Evolutionary conservation across 768 basidiomycete genomes (phyloP), one percentile per base, ranked within the genome.

Genomic region (Rubroboletus satanas): DNA sequence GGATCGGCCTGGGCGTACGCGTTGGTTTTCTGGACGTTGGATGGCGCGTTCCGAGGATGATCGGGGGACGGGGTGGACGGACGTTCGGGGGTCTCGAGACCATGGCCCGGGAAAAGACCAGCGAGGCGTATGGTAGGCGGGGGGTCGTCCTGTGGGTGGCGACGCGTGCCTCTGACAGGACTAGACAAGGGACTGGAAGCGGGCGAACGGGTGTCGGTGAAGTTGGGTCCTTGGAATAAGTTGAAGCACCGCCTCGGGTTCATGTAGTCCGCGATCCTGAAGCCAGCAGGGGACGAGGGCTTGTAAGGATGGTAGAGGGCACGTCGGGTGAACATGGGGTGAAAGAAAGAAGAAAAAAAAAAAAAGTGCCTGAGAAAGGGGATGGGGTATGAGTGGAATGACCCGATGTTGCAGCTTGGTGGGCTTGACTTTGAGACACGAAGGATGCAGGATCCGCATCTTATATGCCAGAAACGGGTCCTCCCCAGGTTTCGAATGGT

Each of bases 271-370:
- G 39, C 33, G 31, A 65, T 35, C 63, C 66, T 69, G 66, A 63
- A 26, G 12, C 69, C 66, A 59, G 71, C 62, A 67, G 68, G 60
- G n/a, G 62, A 36, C 17, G 32, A 29, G 21, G 50, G 31, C 32
- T 56, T 66, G 44, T 57, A 57, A 14, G 63, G 65, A 31, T 62
- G 52, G 37, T 62, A 48, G 17, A 31, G 23, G 5, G 38, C 32
- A 23, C 55, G 58, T 10, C 56, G 59, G 14, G 49, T 47, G 32
- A 61, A 66, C 70, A 71, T 66, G 35, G 28, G 32, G 7, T 41
- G 49, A 44, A 43, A 36, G 26, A 26, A 49, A 9, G 8, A n/a
- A n/a, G n/a, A n/a, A n/a, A n/a, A 7, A 28, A 53, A 35, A 12
- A 51, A 28, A 56, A 26, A 12, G 14, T 26, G 1, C 8, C 26